These are phyloP conservation scores for Pleurotus citrinopileatus DNA, from an alignment of 768 basidiomycete species.

Conservation along the genomic window DNA sequence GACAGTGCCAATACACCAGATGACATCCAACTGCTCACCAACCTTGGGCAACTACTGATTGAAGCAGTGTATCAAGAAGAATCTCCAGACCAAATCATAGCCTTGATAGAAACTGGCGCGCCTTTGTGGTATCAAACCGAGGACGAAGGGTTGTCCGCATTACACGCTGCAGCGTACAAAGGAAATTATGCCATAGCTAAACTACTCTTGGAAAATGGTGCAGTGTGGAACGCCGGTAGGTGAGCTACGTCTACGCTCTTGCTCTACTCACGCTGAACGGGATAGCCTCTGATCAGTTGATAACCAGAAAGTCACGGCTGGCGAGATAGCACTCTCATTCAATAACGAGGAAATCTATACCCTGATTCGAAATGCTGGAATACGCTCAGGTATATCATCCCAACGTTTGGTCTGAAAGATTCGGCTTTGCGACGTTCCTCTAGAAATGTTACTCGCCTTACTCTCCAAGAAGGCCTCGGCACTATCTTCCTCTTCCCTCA, in stretches of 20 bases:
- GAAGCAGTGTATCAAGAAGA: conserved; percentile 49
- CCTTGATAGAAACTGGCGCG: conserved; percentile 61
- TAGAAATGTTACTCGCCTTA: conserved; percentile 71
- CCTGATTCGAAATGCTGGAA: conserved; percentile 86
- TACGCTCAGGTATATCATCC: conserved; percentile 70
- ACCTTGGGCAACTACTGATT: conserved; percentile 60
- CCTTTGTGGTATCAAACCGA: conserved; percentile 91
- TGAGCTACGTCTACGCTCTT: conserved; percentile 4
- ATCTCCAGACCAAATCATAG: conserved; percentile 43
- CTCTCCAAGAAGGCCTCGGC: conserved; percentile 47
- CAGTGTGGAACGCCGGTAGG: conserved; percentile 87
- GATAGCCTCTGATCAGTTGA: conserved; percentile 56
- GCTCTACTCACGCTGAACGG: neutral
- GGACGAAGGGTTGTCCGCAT: conserved; percentile 70
- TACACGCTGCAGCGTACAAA: conserved; percentile 85
- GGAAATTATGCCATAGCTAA: conserved; percentile 64
- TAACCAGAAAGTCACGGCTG: conserved; percentile 76
- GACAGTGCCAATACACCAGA: conserved; percentile 19
- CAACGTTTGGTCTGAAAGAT: neutral
- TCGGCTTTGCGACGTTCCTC: neutral
- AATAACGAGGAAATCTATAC: conserved; percentile 76
- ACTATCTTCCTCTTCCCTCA: conserved; percentile 27
- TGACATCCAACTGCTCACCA: conserved; percentile 42
- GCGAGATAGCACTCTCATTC: conserved; percentile 85
- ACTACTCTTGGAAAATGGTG: conserved; percentile 74